Evolutionary conservation across 1,284 basidiomycete species (phyloP).

Genomic region (Jaminaea rosea): DNA sequence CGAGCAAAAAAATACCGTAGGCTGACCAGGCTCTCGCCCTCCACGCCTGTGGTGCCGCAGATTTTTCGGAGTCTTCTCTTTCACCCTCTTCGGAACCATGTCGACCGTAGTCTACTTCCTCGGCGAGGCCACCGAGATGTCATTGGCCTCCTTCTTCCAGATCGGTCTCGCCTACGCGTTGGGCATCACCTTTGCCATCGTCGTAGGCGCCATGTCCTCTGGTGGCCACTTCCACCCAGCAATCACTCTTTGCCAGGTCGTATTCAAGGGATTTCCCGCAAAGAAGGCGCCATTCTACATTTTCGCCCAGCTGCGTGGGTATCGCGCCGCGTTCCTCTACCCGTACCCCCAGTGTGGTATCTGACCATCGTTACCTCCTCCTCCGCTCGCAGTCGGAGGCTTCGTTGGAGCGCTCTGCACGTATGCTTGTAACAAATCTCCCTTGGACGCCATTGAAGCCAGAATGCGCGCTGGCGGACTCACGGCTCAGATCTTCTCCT

Average conservation of each 20-base stretch:
- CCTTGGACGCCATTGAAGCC: conserved; percentile 19
- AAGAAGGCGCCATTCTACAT: conserved; percentile 30
- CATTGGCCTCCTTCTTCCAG: conserved; percentile 24
- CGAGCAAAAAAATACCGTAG: too few species aligned
- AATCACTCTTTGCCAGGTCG: conserved; percentile 28
- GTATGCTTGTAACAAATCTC: conserved; percentile 20
- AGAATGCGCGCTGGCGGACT: conserved; percentile 17
- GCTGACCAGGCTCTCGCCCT: too few species aligned
- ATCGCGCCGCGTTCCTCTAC: too few species aligned
- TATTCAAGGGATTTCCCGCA: conserved; percentile 34
- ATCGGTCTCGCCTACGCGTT: conserved; percentile 29
- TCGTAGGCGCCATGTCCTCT: conserved; percentile 25
- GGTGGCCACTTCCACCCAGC: conserved; percentile 32
- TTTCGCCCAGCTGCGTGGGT: conserved; percentile 18
- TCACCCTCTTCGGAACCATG: conserved; percentile 2
- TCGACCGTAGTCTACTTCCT: conserved; percentile 23
- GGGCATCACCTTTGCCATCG: conserved; percentile 28
- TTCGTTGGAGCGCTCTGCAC: conserved; percentile 27
- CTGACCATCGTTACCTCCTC: too few species aligned
- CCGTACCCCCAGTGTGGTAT: too few species aligned
- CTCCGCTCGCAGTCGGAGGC: too few species aligned
- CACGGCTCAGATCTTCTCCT: conserved; percentile 18
- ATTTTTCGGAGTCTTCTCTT: conserved; percentile 4
- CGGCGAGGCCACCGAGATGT: conserved; percentile 15
- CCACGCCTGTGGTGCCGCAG: too few species aligned